Base-by-base conservation (phyloP, 192 early-diverging fungal genomes). In the Coemansia erecta region DNA sequence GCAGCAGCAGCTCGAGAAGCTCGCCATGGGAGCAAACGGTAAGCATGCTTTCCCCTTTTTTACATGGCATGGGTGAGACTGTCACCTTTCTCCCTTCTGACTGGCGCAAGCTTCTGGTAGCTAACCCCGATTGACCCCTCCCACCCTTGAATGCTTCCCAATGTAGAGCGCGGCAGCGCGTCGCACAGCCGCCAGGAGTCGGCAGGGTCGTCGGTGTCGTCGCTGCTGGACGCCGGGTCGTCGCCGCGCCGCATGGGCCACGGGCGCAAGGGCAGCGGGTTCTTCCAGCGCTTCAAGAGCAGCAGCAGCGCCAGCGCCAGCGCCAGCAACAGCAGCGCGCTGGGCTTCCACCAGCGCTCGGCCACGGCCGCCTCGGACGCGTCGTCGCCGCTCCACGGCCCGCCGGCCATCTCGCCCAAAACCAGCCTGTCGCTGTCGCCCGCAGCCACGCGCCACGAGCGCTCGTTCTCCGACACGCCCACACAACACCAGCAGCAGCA, bases 231-330 rank as follows among this genome's bases (percentile, higher is more conserved):
- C n/a, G 17, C 51, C 17, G 51, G 31, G 42, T 43, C 42, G 42
- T 17, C 42, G 42, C 9, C 43, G 13, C 14, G n/a, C 12, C 43
- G 44, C 33, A 39, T 35, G 19, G 67, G 68, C 8, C 74, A 77
- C 23, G 61, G 23, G 31, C 64, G 74, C 15, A 71, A 71, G 59
- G 68, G 74, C 33, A 77, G 74, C 68, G 74, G 74, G 23, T 58
- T 77, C 48, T 59, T 77, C 47, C 74, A 70, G 21, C 60, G 68
- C 0, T 54, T 77, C 26, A 62, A 54, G n/a, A 39, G 13, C n/a
- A 24, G 17, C 37, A 39, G 28, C 28, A 31, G 28, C 28, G 7
- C 4, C 28, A 31, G 7, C 28, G 7, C 2, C 28, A 31, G 7
- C 26, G 13, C 8, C 45, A 0, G 45, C 41, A 44, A 13, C 31